These are phyloP conservation scores for Hsuehochloa calcarea DNA, from an alignment of 176 grass and related monocot genomes.

Conservation along the genomic window DNA sequence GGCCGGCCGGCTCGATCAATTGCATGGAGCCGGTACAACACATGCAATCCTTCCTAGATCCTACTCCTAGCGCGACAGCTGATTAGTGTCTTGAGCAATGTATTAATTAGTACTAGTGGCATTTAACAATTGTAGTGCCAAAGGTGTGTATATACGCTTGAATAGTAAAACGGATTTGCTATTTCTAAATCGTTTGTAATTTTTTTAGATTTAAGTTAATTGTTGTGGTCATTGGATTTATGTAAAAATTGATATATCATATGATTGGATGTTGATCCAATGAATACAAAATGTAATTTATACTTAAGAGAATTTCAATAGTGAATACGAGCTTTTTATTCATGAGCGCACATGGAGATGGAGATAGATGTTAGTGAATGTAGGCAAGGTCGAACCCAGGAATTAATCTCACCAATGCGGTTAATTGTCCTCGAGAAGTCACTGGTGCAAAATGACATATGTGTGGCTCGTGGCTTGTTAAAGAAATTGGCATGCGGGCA, in stretches of 20 bases:
- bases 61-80: not conserved
- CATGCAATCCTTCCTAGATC: not conserved
- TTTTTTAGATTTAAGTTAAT: no score
- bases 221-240: no score
- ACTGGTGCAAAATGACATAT: not conserved
- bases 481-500: no score
- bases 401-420: not conserved
- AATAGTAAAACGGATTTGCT: not conserved
- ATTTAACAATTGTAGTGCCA: constrained; percentile 19
- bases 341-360: constrained; percentile 34
- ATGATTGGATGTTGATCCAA: no score
- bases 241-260: no score
- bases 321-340: not conserved
- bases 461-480: not conserved
- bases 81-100: not conserved
- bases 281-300: no score
- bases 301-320: no score
- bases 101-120: not conserved
- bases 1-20: not conserved
- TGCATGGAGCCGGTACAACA: not conserved
- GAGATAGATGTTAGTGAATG: not conserved
- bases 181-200: no score
- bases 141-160: not conserved
- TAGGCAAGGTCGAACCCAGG: not conserved
- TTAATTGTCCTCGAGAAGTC: not conserved